Percentiles rank a stretch among this genome's conserved stretches.
phyloP scores from a whole-genome alignment of 148 eudicot species.

The Mesembryanthemum crystallinum region DNA sequence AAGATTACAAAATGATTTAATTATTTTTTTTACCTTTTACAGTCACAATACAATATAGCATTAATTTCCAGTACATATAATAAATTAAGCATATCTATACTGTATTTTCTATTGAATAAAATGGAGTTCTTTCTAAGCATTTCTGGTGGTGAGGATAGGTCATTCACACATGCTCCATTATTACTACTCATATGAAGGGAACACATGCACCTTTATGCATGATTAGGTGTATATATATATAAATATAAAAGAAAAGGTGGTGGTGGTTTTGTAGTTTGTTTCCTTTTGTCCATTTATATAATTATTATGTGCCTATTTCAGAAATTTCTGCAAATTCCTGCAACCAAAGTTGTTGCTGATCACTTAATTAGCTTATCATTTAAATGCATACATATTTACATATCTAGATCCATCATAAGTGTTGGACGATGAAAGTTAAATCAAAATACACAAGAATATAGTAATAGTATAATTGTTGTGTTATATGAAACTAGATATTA shows the following conservation, averaged over 20 bases:
- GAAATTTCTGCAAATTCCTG: background rate
- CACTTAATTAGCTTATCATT: too few species aligned
- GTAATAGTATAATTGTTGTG: too few species aligned
- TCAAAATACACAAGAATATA: too few species aligned
- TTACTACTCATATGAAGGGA: constrained; percentile 2
- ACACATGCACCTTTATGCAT: constrained; percentile 10
- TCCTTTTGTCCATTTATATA: constrained; percentile 7
- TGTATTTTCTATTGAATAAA: background rate
- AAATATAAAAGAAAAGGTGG: background rate
- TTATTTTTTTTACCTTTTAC: too few species aligned
- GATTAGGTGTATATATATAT: background rate
- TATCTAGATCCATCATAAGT: too few species aligned
- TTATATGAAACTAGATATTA: too few species aligned
- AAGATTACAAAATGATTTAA: too few species aligned
- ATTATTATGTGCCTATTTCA: background rate
- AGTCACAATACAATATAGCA: background rate
- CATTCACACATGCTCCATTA: constrained; percentile 1
- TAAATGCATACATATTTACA: too few species aligned
- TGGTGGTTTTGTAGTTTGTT: constrained; percentile 13
- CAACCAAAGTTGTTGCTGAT: constrained; percentile 7
- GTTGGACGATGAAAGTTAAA: too few species aligned
- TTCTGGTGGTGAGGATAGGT: constrained; percentile 5
- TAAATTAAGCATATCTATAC: background rate
- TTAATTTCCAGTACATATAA: background rate
- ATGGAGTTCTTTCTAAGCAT: constrained; percentile 2